A percentile compares a stretch with the other conserved stretches of the same genome.
Conservation (phyloP, 73 alveolate genomes). For the Symbiodinium natans region DNA sequence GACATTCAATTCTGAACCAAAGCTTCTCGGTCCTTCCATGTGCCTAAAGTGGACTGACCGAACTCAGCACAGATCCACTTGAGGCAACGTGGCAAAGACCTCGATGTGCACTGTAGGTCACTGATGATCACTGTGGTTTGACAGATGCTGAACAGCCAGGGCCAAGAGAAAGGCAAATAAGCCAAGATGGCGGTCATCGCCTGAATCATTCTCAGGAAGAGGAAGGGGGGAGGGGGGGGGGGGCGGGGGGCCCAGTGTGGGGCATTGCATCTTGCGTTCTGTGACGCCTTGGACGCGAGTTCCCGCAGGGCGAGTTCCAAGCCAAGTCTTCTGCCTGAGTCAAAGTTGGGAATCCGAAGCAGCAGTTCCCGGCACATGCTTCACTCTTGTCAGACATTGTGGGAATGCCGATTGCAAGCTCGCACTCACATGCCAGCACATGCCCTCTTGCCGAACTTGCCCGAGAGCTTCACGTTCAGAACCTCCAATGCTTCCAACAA, state of each 20-base stretch:
- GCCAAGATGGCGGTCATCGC: constrained; percentile 76
- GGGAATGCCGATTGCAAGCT: too few relatives aligned
- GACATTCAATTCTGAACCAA: background rate
- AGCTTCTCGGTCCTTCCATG: constrained; percentile 35
- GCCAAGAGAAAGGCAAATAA: background rate
- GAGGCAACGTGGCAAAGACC: constrained; percentile 82
- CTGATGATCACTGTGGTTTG: background rate
- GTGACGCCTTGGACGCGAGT: constrained; percentile 35
- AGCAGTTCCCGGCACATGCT: too few relatives aligned
- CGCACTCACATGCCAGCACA: too few relatives aligned
- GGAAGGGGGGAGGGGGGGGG: too few relatives aligned
- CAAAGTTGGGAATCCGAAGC: too few relatives aligned
- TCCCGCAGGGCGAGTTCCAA: constrained; percentile 59
- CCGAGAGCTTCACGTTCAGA: background rate
- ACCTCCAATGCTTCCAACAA: background rate
- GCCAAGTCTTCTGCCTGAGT: constrained; percentile 47
- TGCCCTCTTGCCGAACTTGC: too few relatives aligned
- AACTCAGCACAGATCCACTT: constrained; percentile 77
- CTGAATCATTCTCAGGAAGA: too few relatives aligned
- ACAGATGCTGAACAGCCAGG: background rate
- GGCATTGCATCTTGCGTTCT: background rate
- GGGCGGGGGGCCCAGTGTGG: background rate
- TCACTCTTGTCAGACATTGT: too few relatives aligned
- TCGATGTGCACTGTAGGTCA: background rate
- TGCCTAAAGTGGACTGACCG: constrained; percentile 81